These are phyloP conservation scores for Candida vartiovaarae DNA, from an alignment of 805 yeast species.

Conservation along the genomic window DNA sequence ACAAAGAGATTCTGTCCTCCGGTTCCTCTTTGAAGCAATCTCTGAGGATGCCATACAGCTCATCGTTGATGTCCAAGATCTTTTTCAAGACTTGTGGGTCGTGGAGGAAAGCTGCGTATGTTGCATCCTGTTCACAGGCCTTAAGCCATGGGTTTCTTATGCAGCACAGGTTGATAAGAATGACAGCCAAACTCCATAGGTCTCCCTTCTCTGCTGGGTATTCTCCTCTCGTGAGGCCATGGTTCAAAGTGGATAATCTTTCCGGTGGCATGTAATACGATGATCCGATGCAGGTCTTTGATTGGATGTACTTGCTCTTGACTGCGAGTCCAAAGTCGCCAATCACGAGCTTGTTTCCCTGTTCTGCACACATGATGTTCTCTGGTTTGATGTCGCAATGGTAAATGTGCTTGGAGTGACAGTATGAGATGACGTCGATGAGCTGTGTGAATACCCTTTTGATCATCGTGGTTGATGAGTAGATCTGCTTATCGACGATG, in stretches of 20 bases:
- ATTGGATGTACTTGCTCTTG: slow-evolving; percentile 45
- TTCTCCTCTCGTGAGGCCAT: slow-evolving; percentile 21
- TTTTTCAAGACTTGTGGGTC: slow-evolving; percentile 49
- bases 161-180: slow-evolving; percentile 72
- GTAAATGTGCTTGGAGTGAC: slow-evolving; percentile 76
- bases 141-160: slow-evolving; percentile 89
- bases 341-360: slow-evolving; percentile 48
- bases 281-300: slow-evolving; percentile 78
- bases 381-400: slow-evolving; percentile 97
- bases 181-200: slow-evolving; percentile 81
- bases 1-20: slow-evolving; percentile 23
- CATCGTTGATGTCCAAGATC: slow-evolving; percentile 67
- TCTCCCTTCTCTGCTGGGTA: slow-evolving; percentile 75
- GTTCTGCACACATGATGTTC: slow-evolving; percentile 63
- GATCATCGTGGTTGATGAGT: slow-evolving; percentile 37
- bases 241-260: slow-evolving; percentile 37
- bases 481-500: slow-evolving; percentile 69
- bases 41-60: slow-evolving; percentile 46
- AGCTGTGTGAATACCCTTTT: slow-evolving; percentile 66
- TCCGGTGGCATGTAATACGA: slow-evolving; percentile 94
- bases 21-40: slow-evolving; percentile 28
- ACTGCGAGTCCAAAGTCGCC: slow-evolving; percentile 93
- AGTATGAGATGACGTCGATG: slow-evolving; percentile 73
- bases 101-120: slow-evolving; percentile 57
- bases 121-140: slow-evolving; percentile 56